phyloP scores from a whole-genome alignment of 73 alveolate genomes.

The Paramecium pentaurelia region DNA sequence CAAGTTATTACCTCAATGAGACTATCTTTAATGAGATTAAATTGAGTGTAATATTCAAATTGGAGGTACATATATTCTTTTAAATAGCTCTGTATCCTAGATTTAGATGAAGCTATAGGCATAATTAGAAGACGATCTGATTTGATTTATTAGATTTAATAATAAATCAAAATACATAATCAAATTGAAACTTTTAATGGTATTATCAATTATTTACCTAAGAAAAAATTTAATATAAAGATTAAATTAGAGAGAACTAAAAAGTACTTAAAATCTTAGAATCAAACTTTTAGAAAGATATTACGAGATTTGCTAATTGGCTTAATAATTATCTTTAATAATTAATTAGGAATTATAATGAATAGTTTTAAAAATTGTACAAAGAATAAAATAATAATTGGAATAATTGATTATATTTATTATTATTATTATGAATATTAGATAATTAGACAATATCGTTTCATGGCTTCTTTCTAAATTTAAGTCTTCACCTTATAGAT shows the following conservation, averaged over 20 bases:
- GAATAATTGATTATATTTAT: neutral
- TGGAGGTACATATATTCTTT: neutral
- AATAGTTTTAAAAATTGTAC: neutral
- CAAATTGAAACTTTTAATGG: neutral
- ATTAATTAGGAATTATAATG: neutral
- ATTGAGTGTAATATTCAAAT: neutral
- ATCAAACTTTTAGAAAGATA: slow-evolving; percentile 1
- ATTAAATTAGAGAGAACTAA: neutral
- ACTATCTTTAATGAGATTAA: neutral
- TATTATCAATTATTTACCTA: neutral
- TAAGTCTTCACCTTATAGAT: neutral
- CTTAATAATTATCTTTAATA: neutral
- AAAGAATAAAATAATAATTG: neutral
- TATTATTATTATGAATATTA: slow-evolving; percentile 17
- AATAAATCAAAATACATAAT: slow-evolving; percentile 9
- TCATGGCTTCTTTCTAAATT: slow-evolving; percentile 2
- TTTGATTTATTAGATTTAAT: neutral
- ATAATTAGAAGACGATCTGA: neutral
- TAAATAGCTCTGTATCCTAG: neutral
- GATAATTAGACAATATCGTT: slow-evolving; percentile 22
- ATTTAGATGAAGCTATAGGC: neutral
- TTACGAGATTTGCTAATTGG: neutral
- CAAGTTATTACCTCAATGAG: neutral
- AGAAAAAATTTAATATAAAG: neutral
- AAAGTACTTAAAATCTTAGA: neutral